A percentile compares a stretch with the other conserved stretches of the same genome.
These are phyloP conservation scores for Hypoxylon sp. DNA, from an alignment of 2,329 filamentous ascomycete species.

Conservation along the genomic window DNA sequence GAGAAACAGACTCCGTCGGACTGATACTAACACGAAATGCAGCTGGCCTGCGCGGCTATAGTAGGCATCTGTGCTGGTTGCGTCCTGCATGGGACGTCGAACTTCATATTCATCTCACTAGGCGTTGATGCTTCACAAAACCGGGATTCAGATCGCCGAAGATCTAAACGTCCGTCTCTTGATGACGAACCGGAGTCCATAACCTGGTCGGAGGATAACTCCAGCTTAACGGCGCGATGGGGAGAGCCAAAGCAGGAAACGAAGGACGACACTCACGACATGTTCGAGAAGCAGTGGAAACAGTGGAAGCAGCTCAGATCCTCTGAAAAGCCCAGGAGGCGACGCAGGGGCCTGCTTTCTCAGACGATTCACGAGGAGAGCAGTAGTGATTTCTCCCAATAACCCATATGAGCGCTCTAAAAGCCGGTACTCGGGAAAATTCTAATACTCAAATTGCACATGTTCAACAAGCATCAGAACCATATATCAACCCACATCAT, in stretches of 20 bases:
- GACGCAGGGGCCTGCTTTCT: constrained; percentile 67
- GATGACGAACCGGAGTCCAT: constrained; percentile 31
- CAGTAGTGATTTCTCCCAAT: constrained; percentile 64
- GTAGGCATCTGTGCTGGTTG: constrained; percentile 52
- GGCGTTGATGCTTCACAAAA: constrained; percentile 47
- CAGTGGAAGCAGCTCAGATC: constrained; percentile 50
- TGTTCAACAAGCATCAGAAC: constrained; percentile 1
- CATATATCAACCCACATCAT: constrained; percentile 5
- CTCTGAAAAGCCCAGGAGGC: constrained; percentile 57
- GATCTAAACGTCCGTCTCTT: constrained; percentile 12
- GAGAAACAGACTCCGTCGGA: constrained; percentile 9
- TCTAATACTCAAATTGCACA: neutral
- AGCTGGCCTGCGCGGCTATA: constrained; percentile 53
- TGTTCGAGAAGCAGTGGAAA: constrained; percentile 50
- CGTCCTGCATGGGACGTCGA: constrained; percentile 51
- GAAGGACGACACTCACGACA: constrained; percentile 34
- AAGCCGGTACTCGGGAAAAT: neutral
- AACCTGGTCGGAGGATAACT: constrained; percentile 33
- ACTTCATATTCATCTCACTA: constrained; percentile 51
- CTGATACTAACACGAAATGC: constrained; percentile 29
- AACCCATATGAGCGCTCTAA: neutral
- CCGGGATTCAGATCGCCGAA: constrained; percentile 12
- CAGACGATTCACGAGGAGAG: constrained; percentile 82
- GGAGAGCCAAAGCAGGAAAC: constrained; percentile 25
- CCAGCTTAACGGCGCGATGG: constrained; percentile 18